Percentiles rank a stretch among this genome's conserved stretches.
Evolutionary conservation across 257 asterid genomes (phyloP).

Genomic region (Nicotiana tomentosiformis): DNA sequence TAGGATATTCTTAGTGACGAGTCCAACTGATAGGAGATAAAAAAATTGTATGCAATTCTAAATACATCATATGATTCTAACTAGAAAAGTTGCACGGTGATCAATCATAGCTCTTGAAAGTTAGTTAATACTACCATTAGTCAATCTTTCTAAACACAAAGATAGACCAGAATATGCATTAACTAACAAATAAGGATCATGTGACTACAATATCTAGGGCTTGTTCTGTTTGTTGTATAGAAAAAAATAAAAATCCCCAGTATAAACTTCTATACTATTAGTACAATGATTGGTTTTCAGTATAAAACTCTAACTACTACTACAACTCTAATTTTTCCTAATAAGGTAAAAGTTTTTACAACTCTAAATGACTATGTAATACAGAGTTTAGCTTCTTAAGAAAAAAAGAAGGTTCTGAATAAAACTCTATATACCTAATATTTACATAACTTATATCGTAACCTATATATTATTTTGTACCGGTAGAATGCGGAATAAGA

Average conservation of each 20-base stretch:
- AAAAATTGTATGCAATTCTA: not conserved
- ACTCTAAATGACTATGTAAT: not conserved
- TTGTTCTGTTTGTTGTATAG: not conserved
- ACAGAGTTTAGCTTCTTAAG: not conserved
- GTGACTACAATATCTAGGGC: not conserved
- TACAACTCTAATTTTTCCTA: not conserved
- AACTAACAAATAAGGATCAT: not conserved
- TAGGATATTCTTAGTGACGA: not conserved
- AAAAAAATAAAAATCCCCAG: not conserved
- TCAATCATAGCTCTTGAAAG: slow-evolving; percentile 4
- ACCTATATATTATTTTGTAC: not conserved
- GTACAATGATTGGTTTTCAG: not conserved
- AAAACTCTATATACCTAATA: not conserved
- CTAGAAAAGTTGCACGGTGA: not conserved
- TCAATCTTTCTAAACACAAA: not conserved
- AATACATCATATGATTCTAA: not conserved
- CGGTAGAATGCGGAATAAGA: not conserved
- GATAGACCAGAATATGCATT: not conserved
- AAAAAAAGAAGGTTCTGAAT: not conserved
- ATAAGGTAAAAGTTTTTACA: not conserved
- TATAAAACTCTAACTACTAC: not conserved
- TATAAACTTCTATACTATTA: not conserved
- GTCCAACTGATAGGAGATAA: not conserved
- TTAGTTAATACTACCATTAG: not conserved
- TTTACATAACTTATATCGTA: not conserved